These are phyloP conservation scores for Nosema muscidifuracis DNA, from an alignment of 371 early-diverging fungal species.

Conservation along the genomic window DNA sequence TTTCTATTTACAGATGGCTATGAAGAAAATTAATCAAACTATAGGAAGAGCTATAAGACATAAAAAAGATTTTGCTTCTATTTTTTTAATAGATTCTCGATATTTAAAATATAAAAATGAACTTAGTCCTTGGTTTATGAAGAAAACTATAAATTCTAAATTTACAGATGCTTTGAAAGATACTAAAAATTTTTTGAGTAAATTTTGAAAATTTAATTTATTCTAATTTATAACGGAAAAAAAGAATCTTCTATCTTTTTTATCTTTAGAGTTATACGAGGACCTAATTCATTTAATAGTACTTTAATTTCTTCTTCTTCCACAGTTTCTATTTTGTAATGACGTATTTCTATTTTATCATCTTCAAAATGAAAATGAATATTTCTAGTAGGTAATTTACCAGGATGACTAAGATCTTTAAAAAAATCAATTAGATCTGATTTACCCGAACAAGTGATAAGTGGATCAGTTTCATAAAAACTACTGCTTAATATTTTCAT, in stretches of 20 bases:
- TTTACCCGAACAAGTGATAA: conserved; percentile 40
- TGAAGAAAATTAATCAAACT: conserved; percentile 89
- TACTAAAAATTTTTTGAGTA: conserved; percentile 21
- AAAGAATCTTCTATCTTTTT: conserved; percentile 31
- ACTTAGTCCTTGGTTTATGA: conserved; percentile 55
- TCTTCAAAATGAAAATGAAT: conserved; percentile 37
- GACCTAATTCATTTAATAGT: conserved; percentile 47
- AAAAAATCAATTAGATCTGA: conserved; percentile 20
- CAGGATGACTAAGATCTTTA: conserved; percentile 11
- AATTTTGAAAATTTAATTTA: background rate
- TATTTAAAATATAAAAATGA: conserved; percentile 55
- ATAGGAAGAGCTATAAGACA: conserved; percentile 79
- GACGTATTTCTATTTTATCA: conserved; percentile 42
- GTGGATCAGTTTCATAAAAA: conserved; percentile 23
- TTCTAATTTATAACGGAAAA: conserved; percentile 4
- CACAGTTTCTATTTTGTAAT: conserved; percentile 29
- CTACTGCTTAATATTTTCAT: conserved; percentile 10
- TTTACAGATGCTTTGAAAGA: conserved; percentile 18
- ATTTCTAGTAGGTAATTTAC: conserved; percentile 15
- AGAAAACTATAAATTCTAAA: conserved; percentile 13
- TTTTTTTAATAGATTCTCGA: conserved; percentile 66
- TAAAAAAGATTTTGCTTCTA: conserved; percentile 69
- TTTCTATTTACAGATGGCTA: conserved; percentile 61
- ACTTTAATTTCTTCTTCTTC: conserved; percentile 37
- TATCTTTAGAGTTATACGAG: conserved; percentile 39